These are phyloP conservation scores for Erodium texanum DNA, from an alignment of 441 rosid genomes.

Conservation along the genomic window DNA sequence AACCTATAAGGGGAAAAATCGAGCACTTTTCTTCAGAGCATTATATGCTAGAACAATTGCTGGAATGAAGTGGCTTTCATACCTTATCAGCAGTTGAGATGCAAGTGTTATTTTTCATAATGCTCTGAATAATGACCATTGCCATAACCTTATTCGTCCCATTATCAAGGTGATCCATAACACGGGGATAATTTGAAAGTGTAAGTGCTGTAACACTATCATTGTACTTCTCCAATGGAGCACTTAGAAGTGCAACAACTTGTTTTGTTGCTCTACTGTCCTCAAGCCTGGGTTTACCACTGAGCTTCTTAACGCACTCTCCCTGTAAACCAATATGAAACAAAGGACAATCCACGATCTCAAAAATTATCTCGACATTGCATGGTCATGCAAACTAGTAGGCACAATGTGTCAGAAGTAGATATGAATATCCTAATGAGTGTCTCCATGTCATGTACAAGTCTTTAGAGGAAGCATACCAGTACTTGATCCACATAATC, in stretches of 20 bases:
- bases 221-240: slow-evolving; percentile 59
- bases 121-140: slow-evolving; percentile 63
- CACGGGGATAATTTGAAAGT: slow-evolving; percentile 55
- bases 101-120: slow-evolving; percentile 49
- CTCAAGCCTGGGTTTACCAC: slow-evolving; percentile 42
- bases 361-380: slow-evolving; percentile 5
- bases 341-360: slow-evolving; percentile 4
- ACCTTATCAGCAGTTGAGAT: slow-evolving; percentile 58
- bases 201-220: slow-evolving; percentile 51
- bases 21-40: slow-evolving; percentile 16
- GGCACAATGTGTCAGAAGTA: slow-evolving; percentile 4
- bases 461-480: slow-evolving; percentile 35
- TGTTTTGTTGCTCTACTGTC: slow-evolving; percentile 54
- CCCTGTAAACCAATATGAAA: slow-evolving; percentile 29
- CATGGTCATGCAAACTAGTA: slow-evolving; percentile 9
- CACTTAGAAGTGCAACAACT: slow-evolving; percentile 61
- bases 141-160: slow-evolving; percentile 63
- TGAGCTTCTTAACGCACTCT: slow-evolving; percentile 47
- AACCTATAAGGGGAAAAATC: slow-evolving; percentile 33
- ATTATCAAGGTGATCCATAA: slow-evolving; percentile 61
- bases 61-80: slow-evolving; percentile 13
- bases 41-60: slow-evolving; percentile 10
- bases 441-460: slow-evolving; percentile 1
- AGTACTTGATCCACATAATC: slow-evolving; percentile 66
- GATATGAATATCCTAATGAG: slow-evolving; percentile 2